Base-by-base conservation (phyloP, 73 alveolate genomes). In the Uronychia setigera region DNA sequence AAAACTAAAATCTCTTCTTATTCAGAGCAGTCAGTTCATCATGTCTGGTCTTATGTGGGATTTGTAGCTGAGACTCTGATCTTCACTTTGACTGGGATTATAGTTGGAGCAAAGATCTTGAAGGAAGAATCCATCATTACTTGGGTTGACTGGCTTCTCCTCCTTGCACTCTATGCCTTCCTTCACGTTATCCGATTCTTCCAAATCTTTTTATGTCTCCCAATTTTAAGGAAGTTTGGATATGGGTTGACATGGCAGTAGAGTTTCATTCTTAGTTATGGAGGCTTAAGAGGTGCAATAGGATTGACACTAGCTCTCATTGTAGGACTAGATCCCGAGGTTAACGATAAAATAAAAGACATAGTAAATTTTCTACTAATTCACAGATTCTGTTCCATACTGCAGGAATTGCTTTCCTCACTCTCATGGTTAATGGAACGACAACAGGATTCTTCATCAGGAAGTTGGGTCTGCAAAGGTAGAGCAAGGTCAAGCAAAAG, bases 231-330 rank as follows among this genome's bases (percentile, higher is more conserved):
- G 26, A 90, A 86, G 57, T 58, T 83, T 27, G 96, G 97, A 1
- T 93, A 93, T 74, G 97, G 95, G 27, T 60, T 93, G 26, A 79
- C 84, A 0, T 82, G 78, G 83, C 46, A 79, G 29, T 88, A 93
- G 74, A 78, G 80, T 0, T 58, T 82, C 29, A 89, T 93, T 0
- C 86, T 90, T 34, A 87, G 93, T 0, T 90, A 80, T 60, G 93
- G 93, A 1, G 97, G 97, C 27, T 87, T 93, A 28, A 85, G 95
- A 82, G 97, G 97, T 35, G 94, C 93, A 46, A 92, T 93, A 35
- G 91, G 93, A 29, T 59, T 92, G 76, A 85, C 94, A 1, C 86
- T 93, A 57, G 93, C 97, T 0, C 78, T 93, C 60, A 90, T 91
- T 35, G 97, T 93, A 28, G 83, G 60, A 30, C 80, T 84, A 29